Conservation (phyloP, 2,329 filamentous ascomycete genomes). For the Curvularia sp. region DNA sequence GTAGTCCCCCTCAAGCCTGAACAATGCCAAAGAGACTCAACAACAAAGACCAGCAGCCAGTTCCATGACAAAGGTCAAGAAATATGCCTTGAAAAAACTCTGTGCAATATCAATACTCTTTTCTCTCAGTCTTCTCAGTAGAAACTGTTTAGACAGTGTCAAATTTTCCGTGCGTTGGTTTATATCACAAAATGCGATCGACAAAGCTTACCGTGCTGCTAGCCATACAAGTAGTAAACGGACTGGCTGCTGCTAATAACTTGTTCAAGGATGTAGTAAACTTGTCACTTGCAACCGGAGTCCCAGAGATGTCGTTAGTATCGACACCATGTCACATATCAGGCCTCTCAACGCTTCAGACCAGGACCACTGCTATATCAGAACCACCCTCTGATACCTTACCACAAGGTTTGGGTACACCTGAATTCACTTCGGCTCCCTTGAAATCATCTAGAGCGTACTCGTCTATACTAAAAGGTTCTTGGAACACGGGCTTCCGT, state of each 20-base stretch:
- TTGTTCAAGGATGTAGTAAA: not conserved
- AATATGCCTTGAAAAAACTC: not conserved
- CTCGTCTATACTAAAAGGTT: not conserved
- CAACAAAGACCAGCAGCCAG: not conserved
- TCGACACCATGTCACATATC: not conserved
- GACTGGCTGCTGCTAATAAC: not conserved
- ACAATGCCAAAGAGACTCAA: not conserved
- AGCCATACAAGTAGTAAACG: not conserved
- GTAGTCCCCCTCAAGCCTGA: not conserved
- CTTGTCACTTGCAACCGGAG: not conserved
- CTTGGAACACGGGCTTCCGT: not conserved
- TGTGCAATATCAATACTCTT: not conserved
- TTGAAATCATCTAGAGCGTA: not conserved
- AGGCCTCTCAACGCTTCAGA: not conserved
- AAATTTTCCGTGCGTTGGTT: not conserved
- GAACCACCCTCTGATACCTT: not conserved
- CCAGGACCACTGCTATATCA: not conserved
- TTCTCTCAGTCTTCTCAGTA: not conserved
- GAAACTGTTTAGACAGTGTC: not conserved
- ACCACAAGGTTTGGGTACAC: not conserved
- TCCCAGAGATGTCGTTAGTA: not conserved
- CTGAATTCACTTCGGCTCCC: not conserved
- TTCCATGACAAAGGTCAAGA: not conserved
- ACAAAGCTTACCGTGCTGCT: not conserved
- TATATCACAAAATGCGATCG: not conserved